Percentiles rank a stretch among this genome's conserved stretches.
These are phyloP conservation scores for Xenosphaeropsis pyriputrescens DNA, from an alignment of 2,329 filamentous ascomycete species.

Conservation along the genomic window DNA sequence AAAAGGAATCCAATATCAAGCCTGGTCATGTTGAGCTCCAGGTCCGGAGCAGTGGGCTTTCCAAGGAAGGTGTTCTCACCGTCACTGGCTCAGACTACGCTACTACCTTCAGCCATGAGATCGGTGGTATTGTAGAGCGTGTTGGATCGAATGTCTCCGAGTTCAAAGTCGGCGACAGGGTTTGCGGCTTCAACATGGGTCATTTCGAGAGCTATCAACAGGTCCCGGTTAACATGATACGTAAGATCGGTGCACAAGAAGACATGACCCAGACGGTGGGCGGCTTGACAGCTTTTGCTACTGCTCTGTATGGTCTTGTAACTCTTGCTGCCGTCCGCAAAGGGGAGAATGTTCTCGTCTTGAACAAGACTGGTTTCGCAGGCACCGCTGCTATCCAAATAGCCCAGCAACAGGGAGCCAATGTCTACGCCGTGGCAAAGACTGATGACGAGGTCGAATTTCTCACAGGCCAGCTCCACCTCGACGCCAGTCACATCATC, in stretches of 20 bases:
- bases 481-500: constrained; percentile 9
- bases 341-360: constrained; percentile 8
- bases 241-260: constrained; percentile 11
- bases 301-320: constrained; percentile 18
- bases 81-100: background rate
- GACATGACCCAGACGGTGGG: constrained; percentile 10
- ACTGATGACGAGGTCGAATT: constrained; percentile 4
- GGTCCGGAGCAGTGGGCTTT: background rate
- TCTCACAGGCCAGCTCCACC: constrained; percentile 4
- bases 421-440: constrained; percentile 7
- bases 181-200: constrained; percentile 5
- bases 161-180: constrained; percentile 11
- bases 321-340: constrained; percentile 13
- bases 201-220: constrained; percentile 12
- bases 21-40: background rate
- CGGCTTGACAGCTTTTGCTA: constrained; percentile 9
- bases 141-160: constrained; percentile 5
- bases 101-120: constrained; percentile 13
- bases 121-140: constrained; percentile 13
- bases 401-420: constrained; percentile 6
- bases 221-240: constrained; percentile 12
- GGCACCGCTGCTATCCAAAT: constrained; percentile 11
- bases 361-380: constrained; percentile 7
- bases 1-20: background rate
- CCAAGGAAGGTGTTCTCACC: background rate